Evolutionary conservation across 2,329 filamentous ascomycete species (phyloP).

Genomic region (Fusarium buxicola): DNA sequence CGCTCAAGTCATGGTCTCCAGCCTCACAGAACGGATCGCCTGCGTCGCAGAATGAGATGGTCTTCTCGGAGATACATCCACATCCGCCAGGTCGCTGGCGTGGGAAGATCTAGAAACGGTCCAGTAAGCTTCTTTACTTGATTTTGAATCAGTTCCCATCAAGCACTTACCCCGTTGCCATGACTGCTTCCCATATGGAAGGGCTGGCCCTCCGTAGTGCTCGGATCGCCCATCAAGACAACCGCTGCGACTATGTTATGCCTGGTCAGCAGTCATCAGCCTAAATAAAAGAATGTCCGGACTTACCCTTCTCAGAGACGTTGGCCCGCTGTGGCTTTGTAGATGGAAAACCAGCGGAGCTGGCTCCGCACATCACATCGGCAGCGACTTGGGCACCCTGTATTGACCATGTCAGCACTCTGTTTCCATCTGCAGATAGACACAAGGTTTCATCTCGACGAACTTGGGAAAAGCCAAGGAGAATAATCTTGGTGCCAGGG

Average conservation of each 20-base stretch:
- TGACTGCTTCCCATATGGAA: slow-evolving; percentile 37
- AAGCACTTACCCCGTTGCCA: slow-evolving; percentile 31
- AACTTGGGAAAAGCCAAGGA: slow-evolving; percentile 42
- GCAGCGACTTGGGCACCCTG: slow-evolving; percentile 41
- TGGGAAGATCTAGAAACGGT: slow-evolving; percentile 25
- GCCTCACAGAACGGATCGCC: slow-evolving; percentile 39
- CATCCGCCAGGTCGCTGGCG: slow-evolving; percentile 30
- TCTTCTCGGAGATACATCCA: slow-evolving; percentile 15
- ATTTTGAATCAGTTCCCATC: rapidly evolving
- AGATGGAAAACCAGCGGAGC: slow-evolving; percentile 33
- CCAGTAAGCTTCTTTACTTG: background rate
- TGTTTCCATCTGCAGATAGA: background rate
- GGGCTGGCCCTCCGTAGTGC: slow-evolving; percentile 30
- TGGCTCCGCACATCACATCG: slow-evolving; percentile 40
- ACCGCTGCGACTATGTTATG: slow-evolving; percentile 30
- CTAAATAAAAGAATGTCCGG: rapidly evolving
- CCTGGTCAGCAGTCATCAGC: background rate
- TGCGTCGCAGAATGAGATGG: slow-evolving; percentile 34
- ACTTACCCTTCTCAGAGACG: slow-evolving; percentile 28
- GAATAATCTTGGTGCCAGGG: slow-evolving; percentile 36
- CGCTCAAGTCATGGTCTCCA: slow-evolving; percentile 28
- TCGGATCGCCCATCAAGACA: slow-evolving; percentile 43
- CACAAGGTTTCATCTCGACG: background rate
- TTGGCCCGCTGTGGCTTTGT: slow-evolving; percentile 20
- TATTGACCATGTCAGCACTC: background rate